phyloP scores from a whole-genome alignment of 331 rosid species.

The Cydonia oblonga region DNA sequence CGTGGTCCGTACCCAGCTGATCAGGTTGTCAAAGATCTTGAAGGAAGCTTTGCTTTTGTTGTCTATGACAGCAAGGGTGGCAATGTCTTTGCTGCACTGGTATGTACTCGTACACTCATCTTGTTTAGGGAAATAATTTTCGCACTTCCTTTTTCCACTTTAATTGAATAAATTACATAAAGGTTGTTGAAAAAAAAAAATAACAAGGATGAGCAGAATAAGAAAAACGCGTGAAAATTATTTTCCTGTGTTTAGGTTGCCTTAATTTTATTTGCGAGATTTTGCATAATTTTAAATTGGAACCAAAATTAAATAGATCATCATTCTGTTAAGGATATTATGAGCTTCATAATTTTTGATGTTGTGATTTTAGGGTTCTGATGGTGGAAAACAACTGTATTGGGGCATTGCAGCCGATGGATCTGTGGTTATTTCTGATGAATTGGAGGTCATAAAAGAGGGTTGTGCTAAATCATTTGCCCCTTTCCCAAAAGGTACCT shows the following conservation, averaged over 20 bases:
- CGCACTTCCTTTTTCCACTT: no score
- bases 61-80: conserved; percentile 86
- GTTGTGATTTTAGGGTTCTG: conserved; percentile 61
- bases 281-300: not conserved
- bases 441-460: conserved; percentile 66
- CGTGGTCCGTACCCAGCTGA: conserved; percentile 93
- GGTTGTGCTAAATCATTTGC: conserved; percentile 99
- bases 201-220: no score
- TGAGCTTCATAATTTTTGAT: not conserved
- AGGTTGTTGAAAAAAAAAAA: no score
- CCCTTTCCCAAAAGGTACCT: conserved; percentile 74
- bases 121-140: no score
- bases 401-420: conserved; percentile 99
- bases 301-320: not conserved
- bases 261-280: no score
- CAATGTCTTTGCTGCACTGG: conserved; percentile 75
- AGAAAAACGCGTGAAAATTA: no score
- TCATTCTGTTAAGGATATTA: no score
- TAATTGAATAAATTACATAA: no score
- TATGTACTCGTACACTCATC: conserved; percentile 1
- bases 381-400: conserved; percentile 78
- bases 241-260: no score
- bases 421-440: conserved; percentile 93
- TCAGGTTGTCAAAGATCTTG: conserved; percentile 86
- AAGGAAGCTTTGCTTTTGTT: conserved; percentile 93